A percentile compares a stretch with the other conserved stretches of the same genome.
Conservation (phyloP, 371 early-diverging fungal genomes). For the Nematocida sp. region DNA sequence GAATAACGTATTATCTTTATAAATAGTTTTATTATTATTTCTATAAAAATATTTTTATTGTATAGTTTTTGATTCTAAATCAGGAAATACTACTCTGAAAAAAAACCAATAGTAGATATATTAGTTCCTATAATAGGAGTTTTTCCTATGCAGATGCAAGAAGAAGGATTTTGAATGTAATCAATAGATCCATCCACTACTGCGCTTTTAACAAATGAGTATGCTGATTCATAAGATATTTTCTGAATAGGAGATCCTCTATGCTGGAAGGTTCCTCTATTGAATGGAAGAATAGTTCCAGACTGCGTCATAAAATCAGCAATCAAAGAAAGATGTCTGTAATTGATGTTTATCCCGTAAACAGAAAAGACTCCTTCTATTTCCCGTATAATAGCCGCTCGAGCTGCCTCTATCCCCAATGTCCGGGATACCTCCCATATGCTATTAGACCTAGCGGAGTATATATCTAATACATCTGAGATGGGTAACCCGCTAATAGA, state of each 20-base stretch:
- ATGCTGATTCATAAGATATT: slow-evolving; percentile 48
- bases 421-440: slow-evolving; percentile 80
- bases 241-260: slow-evolving; percentile 33
- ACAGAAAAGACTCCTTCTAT: slow-evolving; percentile 86
- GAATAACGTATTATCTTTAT: background rate
- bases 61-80: background rate
- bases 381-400: slow-evolving; percentile 86
- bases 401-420: slow-evolving; percentile 97
- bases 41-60: background rate
- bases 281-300: slow-evolving; percentile 68
- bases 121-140: slow-evolving; percentile 13
- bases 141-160: slow-evolving; percentile 43
- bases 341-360: slow-evolving; percentile 89
- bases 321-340: slow-evolving; percentile 86
- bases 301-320: slow-evolving; percentile 92
- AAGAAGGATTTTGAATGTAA: slow-evolving; percentile 30
- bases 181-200: slow-evolving; percentile 10
- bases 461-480: slow-evolving; percentile 69
- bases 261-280: slow-evolving; percentile 11
- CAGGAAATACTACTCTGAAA: background rate
- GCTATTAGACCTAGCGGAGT: slow-evolving; percentile 76
- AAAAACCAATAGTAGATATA: slow-evolving; percentile 2
- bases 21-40: background rate
- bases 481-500: slow-evolving; percentile 85
- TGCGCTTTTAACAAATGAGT: slow-evolving; percentile 21